Percentiles rank a stretch among this genome's conserved stretches.
phyloP scores from a whole-genome alignment of 2,329 filamentous ascomycete species.

The Dothistroma pini region DNA sequence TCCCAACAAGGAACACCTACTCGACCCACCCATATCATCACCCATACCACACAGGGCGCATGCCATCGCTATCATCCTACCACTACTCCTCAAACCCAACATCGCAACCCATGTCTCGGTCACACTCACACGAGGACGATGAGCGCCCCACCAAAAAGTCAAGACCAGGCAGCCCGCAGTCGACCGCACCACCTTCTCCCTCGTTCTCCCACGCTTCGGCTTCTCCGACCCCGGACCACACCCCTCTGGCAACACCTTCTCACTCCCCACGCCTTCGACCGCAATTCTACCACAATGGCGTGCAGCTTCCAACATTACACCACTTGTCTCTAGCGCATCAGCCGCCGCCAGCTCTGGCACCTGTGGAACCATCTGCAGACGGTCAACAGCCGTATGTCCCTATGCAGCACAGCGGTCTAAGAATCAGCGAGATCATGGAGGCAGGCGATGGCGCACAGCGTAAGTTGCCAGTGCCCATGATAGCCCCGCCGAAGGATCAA shows the following conservation, averaged over 20 bases:
- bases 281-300: conserved; percentile 60
- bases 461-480: conserved; percentile 85
- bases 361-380: conserved; percentile 65
- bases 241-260: conserved; percentile 93
- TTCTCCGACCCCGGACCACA: conserved; percentile 94
- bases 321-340: conserved; percentile 62
- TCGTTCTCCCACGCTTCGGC: conserved; percentile 95
- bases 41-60: conserved; percentile 56
- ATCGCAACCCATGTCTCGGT: conserved; percentile 80
- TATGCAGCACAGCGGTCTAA: conserved; percentile 63
- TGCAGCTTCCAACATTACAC: conserved; percentile 84
- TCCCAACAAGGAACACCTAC: conserved; percentile 30
- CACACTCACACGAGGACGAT: conserved; percentile 78
- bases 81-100: conserved; percentile 50
- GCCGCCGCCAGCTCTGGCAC: conserved; percentile 59
- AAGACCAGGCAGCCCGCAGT: conserved; percentile 88
- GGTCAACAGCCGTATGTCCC: conserved; percentile 57
- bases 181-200: conserved; percentile 90
- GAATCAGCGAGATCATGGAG: conserved; percentile 89
- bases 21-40: conserved; percentile 43
- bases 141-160: conserved; percentile 81
- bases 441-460: conserved; percentile 80
- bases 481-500: conserved; percentile 50
- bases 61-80: conserved; percentile 75
- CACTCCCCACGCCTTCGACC: conserved; percentile 90